These are phyloP conservation scores for Mortierella sp. DNA, from an alignment of 371 early-diverging fungal species.

Conservation along the genomic window DNA sequence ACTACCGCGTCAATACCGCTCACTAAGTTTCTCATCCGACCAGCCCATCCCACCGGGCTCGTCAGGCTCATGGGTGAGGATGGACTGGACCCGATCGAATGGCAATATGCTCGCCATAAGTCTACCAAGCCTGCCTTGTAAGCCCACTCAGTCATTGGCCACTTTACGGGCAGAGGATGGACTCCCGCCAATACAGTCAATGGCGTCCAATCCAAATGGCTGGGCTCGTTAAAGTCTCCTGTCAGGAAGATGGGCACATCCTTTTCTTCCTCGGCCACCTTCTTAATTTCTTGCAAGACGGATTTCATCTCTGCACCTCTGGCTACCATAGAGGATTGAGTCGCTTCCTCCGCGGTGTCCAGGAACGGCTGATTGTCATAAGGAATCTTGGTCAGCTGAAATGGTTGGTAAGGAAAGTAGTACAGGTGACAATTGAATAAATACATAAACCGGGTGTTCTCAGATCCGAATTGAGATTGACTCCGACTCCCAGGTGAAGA, in stretches of 20 bases:
- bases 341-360: conserved; percentile 36
- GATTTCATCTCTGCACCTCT: conserved; percentile 46
- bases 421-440: conserved; percentile 53
- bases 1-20: not conserved
- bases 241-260: conserved; percentile 50
- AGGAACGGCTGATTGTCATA: conserved; percentile 41
- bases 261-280: conserved; percentile 27
- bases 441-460: conserved; percentile 45
- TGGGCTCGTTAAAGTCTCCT: conserved; percentile 55
- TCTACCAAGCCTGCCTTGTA: conserved; percentile 49
- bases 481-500: too few species aligned
- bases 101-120: conserved; percentile 36
- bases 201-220: conserved; percentile 54
- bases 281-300: conserved; percentile 33
- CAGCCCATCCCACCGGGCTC: not conserved
- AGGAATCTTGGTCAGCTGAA: conserved; percentile 50
- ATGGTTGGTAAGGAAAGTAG: conserved; percentile 54
- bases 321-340: conserved; percentile 31
- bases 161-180: conserved; percentile 43
- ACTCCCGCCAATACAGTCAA: conserved; percentile 38
- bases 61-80: conserved; percentile 2
- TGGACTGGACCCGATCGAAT: conserved; percentile 2
- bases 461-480: not conserved
- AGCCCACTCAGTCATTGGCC: conserved; percentile 37
- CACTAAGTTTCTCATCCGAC: not conserved